Base-by-base conservation (phyloP, 2,329 filamentous ascomycete genomes). In the Aspergillus texensis region DNA sequence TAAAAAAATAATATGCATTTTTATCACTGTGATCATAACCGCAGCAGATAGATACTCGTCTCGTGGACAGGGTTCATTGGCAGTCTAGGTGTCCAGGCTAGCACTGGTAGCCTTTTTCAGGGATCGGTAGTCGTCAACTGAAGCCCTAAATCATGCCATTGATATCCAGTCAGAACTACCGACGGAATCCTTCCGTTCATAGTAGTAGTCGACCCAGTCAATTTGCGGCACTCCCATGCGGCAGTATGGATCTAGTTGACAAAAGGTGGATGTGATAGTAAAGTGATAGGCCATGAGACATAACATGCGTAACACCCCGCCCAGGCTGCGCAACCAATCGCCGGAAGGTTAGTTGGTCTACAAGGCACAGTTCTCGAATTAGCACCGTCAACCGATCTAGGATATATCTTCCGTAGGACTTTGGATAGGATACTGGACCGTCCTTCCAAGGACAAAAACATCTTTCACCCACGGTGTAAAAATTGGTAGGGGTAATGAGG, bases 171-270 rank as follows among this genome's bases (percentile, higher is more conserved):
- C 30, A 28, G 12, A 46, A 45, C 16, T 32, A 30, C 32, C 41
- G 21, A 57, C 59, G 59, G 59, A 61, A 61, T 50, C 59, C 53
- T 57, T 61, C 59, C 52, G 59, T n/a, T 41, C 34, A 41, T 24
- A 14, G n/a, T 16, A 50, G 46, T 26, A 30, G 16, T 16, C 12
- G 30, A 34, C 19, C 48, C 28, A n/a, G 19, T 52, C 48, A 32
- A 19, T 34, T 30, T 28, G 46, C 46, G 46, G 16, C 26, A 50
- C 24, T 28, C 26, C 16, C 6, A 19, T 50, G 46, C 48, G 30
- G 48, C 28, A 30, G 28, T 32, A 52, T 32, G 28, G 28, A 32
- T 14, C 19, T n/a, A 24, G 16, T 32, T 32, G 28, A 32, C 11
- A n/a, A n/a, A 21, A 52, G 48, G 28, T 3, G 26, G 12, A 9